These are phyloP conservation scores for Candolleomyces aberdarensis DNA, from an alignment of 768 basidiomycete genomes.

Conservation along the genomic window DNA sequence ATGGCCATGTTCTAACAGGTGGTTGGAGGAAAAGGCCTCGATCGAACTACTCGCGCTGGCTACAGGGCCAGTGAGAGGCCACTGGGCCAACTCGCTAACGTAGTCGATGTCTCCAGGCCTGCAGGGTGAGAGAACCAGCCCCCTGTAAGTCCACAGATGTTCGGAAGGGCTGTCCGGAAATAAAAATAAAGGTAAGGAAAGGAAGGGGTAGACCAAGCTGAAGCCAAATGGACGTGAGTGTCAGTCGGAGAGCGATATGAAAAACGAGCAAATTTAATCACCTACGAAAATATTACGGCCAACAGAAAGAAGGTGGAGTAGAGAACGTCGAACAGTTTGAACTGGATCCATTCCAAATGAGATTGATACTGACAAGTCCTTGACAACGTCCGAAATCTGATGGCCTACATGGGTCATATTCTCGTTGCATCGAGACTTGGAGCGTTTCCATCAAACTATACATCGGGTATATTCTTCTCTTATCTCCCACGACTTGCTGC, in stretches of 20 bases:
- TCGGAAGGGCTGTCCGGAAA: not conserved
- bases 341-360: too few species aligned
- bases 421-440: not conserved
- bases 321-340: not conserved
- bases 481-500: too few species aligned
- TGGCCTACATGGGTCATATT: too few species aligned
- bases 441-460: conserved; percentile 3
- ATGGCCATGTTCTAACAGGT: too few species aligned
- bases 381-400: conserved; percentile 6
- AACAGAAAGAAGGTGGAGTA: not conserved
- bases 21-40: too few species aligned
- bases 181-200: conserved; percentile 7
- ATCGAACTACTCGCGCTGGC: too few species aligned
- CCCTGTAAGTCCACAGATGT: not conserved
- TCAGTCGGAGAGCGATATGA: not conserved
- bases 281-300: not conserved
- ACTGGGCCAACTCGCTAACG: too few species aligned
- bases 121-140: too few species aligned
- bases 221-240: not conserved
- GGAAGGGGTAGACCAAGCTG: not conserved
- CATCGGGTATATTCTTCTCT: too few species aligned
- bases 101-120: too few species aligned
- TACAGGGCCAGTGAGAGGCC: too few species aligned
- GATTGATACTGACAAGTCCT: conserved; percentile 5
- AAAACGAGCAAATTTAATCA: not conserved